Conservation (phyloP, 352 stramenopile genomes). For the Aphanomyces euteiches region DNA sequence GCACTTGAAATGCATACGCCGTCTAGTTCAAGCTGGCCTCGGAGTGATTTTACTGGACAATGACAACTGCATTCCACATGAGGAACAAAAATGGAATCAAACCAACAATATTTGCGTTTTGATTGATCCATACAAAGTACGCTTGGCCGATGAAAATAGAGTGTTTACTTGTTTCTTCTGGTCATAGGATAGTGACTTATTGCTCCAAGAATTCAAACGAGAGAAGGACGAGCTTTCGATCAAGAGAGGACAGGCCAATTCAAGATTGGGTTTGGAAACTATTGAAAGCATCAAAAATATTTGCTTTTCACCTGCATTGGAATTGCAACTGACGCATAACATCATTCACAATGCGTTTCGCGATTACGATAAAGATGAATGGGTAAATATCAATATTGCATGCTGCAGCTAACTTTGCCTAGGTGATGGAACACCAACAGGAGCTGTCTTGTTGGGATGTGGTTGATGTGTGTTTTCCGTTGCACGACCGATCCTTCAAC, state of each 20-base stretch:
- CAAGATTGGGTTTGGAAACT: constrained; percentile 65
- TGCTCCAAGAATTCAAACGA: constrained; percentile 84
- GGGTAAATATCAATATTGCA: constrained; percentile 34
- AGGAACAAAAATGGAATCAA: constrained; percentile 48
- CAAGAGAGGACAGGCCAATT: constrained; percentile 63
- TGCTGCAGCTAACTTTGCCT: not conserved
- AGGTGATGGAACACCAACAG: constrained; percentile 72
- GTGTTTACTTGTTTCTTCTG: not conserved
- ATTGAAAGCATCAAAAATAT: constrained; percentile 71
- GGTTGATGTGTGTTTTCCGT: constrained; percentile 74
- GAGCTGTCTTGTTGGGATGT: constrained; percentile 74
- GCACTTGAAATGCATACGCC: constrained; percentile 78
- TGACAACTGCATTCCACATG: constrained; percentile 34
- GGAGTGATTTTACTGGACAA: constrained; percentile 75
- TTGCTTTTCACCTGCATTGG: constrained; percentile 80
- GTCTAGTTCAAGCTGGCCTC: constrained; percentile 72
- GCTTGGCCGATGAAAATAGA: not conserved
- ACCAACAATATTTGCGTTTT: constrained; percentile 73
- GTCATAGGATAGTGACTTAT: constrained; percentile 51
- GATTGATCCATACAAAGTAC: constrained; percentile 73
- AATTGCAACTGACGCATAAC: constrained; percentile 85
- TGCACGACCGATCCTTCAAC: constrained; percentile 85
- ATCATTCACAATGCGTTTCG: constrained; percentile 85
- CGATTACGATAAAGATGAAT: constrained; percentile 86
- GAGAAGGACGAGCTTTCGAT: constrained; percentile 83